Evolutionary conservation across 768 basidiomycete genomes (phyloP).

Genomic region (Serpula lacrymans): DNA sequence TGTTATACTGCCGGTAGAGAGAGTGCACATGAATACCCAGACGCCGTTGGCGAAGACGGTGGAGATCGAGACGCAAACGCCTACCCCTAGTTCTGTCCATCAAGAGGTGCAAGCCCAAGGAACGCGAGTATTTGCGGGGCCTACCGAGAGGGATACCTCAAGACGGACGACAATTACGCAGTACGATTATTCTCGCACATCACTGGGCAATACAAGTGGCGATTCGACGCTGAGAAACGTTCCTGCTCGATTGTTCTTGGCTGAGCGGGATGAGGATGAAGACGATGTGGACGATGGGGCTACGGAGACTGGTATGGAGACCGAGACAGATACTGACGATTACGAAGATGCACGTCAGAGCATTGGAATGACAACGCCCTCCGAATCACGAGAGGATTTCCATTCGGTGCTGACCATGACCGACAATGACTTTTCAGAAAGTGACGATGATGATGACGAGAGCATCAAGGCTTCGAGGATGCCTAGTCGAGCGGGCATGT

Average conservation of each 20-base stretch:
- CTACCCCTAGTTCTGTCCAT: no score
- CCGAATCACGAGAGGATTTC: constrained; percentile 69
- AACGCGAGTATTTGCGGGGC: neutral
- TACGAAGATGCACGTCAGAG: constrained; percentile 78
- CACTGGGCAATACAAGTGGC: constrained; percentile 36
- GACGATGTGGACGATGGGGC: constrained; percentile 38
- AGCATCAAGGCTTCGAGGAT: constrained; percentile 70
- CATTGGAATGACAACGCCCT: constrained; percentile 57
- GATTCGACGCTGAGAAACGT: constrained; percentile 30
- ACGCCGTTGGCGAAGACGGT: constrained; percentile 1
- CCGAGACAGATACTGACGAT: constrained; percentile 66
- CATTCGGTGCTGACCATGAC: constrained; percentile 70
- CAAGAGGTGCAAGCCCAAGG: neutral
- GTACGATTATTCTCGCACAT: constrained; percentile 34
- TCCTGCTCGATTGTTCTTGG: constrained; percentile 15
- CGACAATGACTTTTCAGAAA: constrained; percentile 62
- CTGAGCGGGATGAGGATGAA: constrained; percentile 33
- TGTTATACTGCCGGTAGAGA: constrained; percentile 15
- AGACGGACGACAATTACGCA: constrained; percentile 50
- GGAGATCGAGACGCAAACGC: constrained; percentile 3
- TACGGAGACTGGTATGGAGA: constrained; percentile 65
- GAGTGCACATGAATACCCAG: constrained; percentile 19
- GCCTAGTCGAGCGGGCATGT: constrained; percentile 26
- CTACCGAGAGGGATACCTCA: constrained; percentile 14
- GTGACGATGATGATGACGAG: constrained; percentile 60